Evolutionary conservation across 139 green algal genomes (phyloP).

Genomic region (Mychonastes homosphaera): DNA sequence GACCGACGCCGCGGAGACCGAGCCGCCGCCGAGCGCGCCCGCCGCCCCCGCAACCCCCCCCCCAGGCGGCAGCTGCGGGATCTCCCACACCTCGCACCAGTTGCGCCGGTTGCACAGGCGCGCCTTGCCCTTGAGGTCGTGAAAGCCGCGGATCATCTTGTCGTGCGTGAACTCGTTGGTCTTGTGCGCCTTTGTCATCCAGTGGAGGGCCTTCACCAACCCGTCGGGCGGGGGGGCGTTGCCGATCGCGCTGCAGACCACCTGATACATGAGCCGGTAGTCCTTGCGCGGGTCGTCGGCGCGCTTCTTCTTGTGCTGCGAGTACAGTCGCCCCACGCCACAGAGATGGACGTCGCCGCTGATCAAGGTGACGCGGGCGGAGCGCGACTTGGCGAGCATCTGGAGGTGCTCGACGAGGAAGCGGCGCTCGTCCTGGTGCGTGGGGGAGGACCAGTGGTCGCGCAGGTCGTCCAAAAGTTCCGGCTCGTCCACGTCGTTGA

Average conservation of each 20-base stretch:
- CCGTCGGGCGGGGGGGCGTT: slow-evolving; percentile 15
- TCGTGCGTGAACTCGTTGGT: slow-evolving; percentile 11
- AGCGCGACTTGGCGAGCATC: slow-evolving; percentile 9
- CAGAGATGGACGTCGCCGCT: slow-evolving; percentile 21
- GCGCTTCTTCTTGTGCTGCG: not conserved
- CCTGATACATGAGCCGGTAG: slow-evolving; percentile 6
- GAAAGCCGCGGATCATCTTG: not conserved
- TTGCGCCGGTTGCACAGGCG: slow-evolving; percentile 18
- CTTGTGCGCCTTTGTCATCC: not conserved
- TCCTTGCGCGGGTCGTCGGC: not conserved
- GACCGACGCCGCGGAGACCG: too few species aligned
- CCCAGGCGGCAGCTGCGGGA: too few species aligned
- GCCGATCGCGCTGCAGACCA: slow-evolving; percentile 16
- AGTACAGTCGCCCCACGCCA: not conserved
- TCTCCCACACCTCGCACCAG: slow-evolving; percentile 17
- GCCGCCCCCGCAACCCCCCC: too few species aligned
- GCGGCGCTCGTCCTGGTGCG: slow-evolving; percentile 25
- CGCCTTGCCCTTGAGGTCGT: slow-evolving; percentile 1
- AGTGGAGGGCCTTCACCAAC: slow-evolving; percentile 1
- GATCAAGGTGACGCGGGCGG: slow-evolving; percentile 15
- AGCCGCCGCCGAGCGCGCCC: too few species aligned
- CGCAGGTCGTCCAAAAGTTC: slow-evolving; percentile 43
- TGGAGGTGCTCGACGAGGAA: slow-evolving; percentile 27
- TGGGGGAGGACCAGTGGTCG: slow-evolving; percentile 27
- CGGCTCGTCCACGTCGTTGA: slow-evolving; percentile 30